Evolutionary conservation across 2,329 filamentous ascomycete species (phyloP), one percentile per base, ranked within the genome.

Genomic region (Colletotrichum sp.): DNA sequence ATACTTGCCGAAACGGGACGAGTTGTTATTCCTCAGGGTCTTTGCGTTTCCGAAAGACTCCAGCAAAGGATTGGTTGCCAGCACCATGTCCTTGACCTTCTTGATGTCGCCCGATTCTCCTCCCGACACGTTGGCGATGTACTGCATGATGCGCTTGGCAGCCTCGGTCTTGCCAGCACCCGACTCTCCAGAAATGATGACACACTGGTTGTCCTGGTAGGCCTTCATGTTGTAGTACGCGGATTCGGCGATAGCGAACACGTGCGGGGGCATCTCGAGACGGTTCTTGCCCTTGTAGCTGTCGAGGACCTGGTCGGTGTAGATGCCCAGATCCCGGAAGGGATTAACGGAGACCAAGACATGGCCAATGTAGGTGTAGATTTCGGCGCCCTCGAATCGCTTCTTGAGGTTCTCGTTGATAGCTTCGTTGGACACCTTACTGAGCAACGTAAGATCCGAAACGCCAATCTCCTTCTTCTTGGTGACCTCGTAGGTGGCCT

Each of bases 401-500:
- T 98, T 97, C 90, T 98, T 98, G 85, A 99, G 85, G 85, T 99
- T 99, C 73, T 98, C 97, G 87, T 99, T 99, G 89, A 99, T 99
- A 76, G 96, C 96, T 85, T 99, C 97, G 85, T 99, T 98, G 79
- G 96, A 98, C 78, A 99, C 97, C 86, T 98, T 98, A 89, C 96
- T 98, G 83, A 99, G 94, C 81, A 99, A 89, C 5, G 97, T 99
- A 84, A 99, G 90, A 89, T 99, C 97, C 71, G 97, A 98, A 70
- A 99, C 97, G 79, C 97, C 97, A 80, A 99, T 97, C 86, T 99
- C 96, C 91, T 98, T 98, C 93, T 98, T 99, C 91, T 98, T 98
- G 79, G 93, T 95, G 76, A 93, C 95, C 85, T 99, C 97, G 86
- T 97, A 99, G 76, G 95, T 95, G 78, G 97, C 97, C 88, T 98